Evolutionary conservation across 331 rosid species (phyloP).

Genomic region (Pyrus hybrid): DNA sequence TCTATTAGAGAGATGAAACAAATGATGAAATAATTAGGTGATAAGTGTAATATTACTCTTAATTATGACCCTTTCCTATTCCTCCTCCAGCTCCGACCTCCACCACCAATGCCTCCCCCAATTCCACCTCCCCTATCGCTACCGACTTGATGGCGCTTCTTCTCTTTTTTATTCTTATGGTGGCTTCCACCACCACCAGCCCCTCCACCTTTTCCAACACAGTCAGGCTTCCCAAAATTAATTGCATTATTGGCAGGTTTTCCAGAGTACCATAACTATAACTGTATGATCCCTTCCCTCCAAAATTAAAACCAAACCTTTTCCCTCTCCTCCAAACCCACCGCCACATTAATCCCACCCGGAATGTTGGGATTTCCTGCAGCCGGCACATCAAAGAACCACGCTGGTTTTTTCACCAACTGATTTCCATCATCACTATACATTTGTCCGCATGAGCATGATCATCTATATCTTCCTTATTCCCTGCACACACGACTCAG

Average conservation of each 20-base stretch:
- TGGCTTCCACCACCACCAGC: not conserved
- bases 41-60: too few species aligned
- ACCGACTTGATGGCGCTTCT: not conserved
- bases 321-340: constrained; percentile 8
- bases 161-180: not conserved
- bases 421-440: not conserved
- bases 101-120: not conserved
- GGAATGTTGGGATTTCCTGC: not conserved
- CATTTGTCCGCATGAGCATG: not conserved
- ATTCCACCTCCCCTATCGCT: not conserved
- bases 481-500: not conserved
- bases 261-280: constrained; percentile 12
- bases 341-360: not conserved
- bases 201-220: constrained; percentile 7
- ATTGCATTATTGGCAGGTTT: not conserved
- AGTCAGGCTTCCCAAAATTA: constrained; percentile 12
- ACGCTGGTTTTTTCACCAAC: constrained; percentile 30
- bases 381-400: constrained; percentile 22
- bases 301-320: constrained; percentile 11
- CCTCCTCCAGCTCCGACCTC: not conserved
- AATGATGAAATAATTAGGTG: too few species aligned
- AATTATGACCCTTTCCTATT: not conserved
- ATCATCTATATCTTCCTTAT: constrained; percentile 7
- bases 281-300: constrained; percentile 17
- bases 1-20: too few species aligned